Percentiles rank a stretch among this genome's conserved stretches.
These are phyloP conservation scores for Osmozyma mogii DNA, from an alignment of 805 yeast species.

Conservation along the genomic window DNA sequence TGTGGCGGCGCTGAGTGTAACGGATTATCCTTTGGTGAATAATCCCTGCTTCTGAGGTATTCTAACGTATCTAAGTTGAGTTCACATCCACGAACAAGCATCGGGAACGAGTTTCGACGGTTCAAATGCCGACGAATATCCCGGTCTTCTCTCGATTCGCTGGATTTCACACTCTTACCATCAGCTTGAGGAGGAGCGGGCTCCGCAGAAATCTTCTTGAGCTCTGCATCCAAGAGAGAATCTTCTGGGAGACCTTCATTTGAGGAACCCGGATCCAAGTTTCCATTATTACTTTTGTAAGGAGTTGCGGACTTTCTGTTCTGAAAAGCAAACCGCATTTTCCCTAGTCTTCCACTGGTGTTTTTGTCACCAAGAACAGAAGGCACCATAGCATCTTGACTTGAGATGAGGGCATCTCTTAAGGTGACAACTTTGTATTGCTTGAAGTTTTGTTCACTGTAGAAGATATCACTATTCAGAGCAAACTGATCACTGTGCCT, in stretches of 20 bases:
- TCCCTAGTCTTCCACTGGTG: conserved; percentile 26
- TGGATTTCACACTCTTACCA: too few species aligned
- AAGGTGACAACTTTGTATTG: conserved; percentile 26
- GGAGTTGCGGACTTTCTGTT: conserved; percentile 8
- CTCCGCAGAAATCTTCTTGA: conserved; percentile 4
- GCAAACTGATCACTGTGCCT: conserved; percentile 3
- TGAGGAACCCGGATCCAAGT: too few species aligned
- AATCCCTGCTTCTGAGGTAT: conserved; percentile 8
- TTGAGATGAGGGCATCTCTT: conserved; percentile 20
- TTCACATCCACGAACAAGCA: conserved; percentile 8
- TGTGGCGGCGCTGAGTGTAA: too few species aligned
- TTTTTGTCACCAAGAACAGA: conserved; percentile 8
- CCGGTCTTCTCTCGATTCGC: too few species aligned
- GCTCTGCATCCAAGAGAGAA: conserved; percentile 5
- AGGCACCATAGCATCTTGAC: conserved; percentile 5
- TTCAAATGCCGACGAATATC: conserved; percentile 15
- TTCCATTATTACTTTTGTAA: neutral
- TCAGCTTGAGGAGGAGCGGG: conserved; percentile 1
- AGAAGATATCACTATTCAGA: neutral
- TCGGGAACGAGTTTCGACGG: conserved; percentile 31
- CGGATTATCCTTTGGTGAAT: too few species aligned
- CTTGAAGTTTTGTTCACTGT: conserved; percentile 1
- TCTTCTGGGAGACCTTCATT: neutral
- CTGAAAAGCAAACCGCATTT: conserved; percentile 28
- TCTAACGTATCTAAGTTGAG: conserved; percentile 16